phyloP scores from a whole-genome alignment of 2,329 filamentous ascomycete species.

The Ciborinia camelliae region DNA sequence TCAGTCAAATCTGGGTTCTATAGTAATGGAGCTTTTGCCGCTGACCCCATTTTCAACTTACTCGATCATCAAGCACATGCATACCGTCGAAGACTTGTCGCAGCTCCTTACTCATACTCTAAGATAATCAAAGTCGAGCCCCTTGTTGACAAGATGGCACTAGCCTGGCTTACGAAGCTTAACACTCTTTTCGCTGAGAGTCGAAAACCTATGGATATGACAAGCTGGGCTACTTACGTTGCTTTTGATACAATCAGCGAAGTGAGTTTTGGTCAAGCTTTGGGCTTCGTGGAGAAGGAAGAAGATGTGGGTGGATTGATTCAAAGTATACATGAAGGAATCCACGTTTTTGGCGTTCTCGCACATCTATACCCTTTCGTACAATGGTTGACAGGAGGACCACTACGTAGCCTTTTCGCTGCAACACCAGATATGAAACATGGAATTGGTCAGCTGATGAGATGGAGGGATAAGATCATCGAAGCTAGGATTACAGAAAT shows the following conservation, averaged over 20 bases:
- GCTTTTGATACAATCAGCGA: conserved; percentile 57
- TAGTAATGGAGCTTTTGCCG: conserved; percentile 55
- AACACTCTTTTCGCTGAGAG: conserved; percentile 45
- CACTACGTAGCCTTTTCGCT: conserved; percentile 39
- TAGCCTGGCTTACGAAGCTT: conserved; percentile 49
- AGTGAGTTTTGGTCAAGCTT: conserved; percentile 53
- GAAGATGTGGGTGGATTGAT: conserved; percentile 53
- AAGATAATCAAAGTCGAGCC: conserved; percentile 59
- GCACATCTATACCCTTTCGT: conserved; percentile 51
- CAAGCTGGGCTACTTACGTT: conserved; percentile 48
- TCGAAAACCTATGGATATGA: conserved; percentile 50
- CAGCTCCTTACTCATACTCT: conserved; percentile 50
- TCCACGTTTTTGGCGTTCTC: conserved; percentile 31
- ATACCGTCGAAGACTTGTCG: conserved; percentile 51
- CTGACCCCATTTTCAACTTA: conserved; percentile 56
- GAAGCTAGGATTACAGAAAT: conserved; percentile 5
- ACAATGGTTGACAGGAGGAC: conserved; percentile 51
- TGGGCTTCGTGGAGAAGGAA: conserved; percentile 53
- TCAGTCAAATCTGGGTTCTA: conserved; percentile 58
- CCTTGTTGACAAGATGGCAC: conserved; percentile 49
- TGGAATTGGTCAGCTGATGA: conserved; percentile 17
- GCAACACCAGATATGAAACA: conserved; percentile 6
- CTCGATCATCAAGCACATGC: conserved; percentile 50
- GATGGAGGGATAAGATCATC: conserved; percentile 12
- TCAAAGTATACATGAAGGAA: conserved; percentile 48